phyloP scores from a whole-genome alignment of 805 yeast species.

The Cephaloascus fragrans region DNA sequence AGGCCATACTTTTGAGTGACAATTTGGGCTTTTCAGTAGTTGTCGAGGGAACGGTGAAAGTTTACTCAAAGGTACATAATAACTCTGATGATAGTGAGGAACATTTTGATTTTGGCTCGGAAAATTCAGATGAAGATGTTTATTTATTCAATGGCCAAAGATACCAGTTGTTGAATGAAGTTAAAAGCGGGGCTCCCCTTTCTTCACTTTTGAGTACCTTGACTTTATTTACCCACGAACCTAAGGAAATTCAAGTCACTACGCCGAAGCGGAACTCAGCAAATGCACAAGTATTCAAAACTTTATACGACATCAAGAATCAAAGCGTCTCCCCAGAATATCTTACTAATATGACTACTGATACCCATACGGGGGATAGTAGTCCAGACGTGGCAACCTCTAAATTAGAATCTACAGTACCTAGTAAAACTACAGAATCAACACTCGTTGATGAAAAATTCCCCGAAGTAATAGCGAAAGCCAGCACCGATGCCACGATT shows the following conservation, averaged over 20 bases:
- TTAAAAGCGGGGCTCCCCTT: slow-evolving; percentile 75
- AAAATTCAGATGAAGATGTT: slow-evolving; percentile 20
- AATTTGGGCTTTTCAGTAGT: slow-evolving; percentile 78
- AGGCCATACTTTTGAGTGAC: slow-evolving; percentile 63
- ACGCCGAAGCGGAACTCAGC: neutral
- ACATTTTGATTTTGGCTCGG: slow-evolving; percentile 10
- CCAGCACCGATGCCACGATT: slow-evolving; percentile 67
- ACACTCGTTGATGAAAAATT: slow-evolving; percentile 1
- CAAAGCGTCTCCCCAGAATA: neutral
- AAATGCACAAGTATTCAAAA: neutral
- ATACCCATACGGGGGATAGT: neutral
- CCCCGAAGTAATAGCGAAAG: slow-evolving; percentile 58
- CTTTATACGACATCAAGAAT: neutral
- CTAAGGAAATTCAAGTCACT: neutral
- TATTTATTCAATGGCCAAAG: slow-evolving; percentile 44
- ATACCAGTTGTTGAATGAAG: slow-evolving; percentile 70
- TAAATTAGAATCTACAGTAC: neutral
- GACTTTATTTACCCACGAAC: slow-evolving; percentile 50
- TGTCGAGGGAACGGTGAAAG: slow-evolving; percentile 83
- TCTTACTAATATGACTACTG: neutral
- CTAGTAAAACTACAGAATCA: neutral
- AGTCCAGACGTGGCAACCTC: too few relatives aligned
- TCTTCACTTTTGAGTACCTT: slow-evolving; percentile 76
- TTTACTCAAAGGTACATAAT: slow-evolving; percentile 46
- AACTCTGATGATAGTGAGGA: slow-evolving; percentile 16